A percentile compares a stretch with the other conserved stretches of the same genome.
Conservation (phyloP, 73 alveolate genomes). For the Stentor roeselii region DNA sequence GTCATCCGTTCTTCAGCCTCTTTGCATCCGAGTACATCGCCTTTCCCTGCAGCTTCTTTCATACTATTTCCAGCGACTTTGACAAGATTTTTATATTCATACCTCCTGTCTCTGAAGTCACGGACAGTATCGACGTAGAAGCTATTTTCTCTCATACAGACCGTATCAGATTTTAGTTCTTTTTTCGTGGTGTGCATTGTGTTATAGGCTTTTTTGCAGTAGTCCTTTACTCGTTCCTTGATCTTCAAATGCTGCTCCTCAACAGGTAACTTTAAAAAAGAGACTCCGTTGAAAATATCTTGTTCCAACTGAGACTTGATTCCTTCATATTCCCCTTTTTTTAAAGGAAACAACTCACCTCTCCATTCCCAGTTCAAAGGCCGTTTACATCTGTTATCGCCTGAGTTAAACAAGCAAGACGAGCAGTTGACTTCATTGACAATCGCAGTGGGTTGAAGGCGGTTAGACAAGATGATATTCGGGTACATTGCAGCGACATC, state of each 20-base stretch:
- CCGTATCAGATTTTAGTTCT: constrained; percentile 86
- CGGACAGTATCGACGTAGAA: constrained; percentile 99
- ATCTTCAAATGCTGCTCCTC: neutral
- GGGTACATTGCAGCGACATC: constrained; percentile 99
- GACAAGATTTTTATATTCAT: constrained; percentile 96
- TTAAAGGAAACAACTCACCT: constrained; percentile 94
- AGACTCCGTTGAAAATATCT: constrained; percentile 46
- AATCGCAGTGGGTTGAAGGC: constrained; percentile 98
- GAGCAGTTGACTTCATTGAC: constrained; percentile 93
- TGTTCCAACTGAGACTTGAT: constrained; percentile 77
- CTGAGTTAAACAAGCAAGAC: constrained; percentile 86
- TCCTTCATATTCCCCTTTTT: constrained; percentile 87
- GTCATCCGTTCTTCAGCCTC: constrained; percentile 31
- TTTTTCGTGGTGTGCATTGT: constrained; percentile 71
- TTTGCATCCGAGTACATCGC: constrained; percentile 21
- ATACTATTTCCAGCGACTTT: constrained; percentile 83
- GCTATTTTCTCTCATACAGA: constrained; percentile 99
- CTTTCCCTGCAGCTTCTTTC: constrained; percentile 61
- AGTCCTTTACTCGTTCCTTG: constrained; percentile 76
- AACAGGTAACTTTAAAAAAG: neutral
- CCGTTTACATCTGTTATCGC: constrained; percentile 91
- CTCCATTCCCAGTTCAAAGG: constrained; percentile 96
- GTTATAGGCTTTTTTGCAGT: constrained; percentile 84
- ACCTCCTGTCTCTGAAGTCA: constrained; percentile 99
- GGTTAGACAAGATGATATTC: constrained; percentile 97